Percentiles rank a stretch among this genome's conserved stretches.
Evolutionary conservation across 306 rosid species (phyloP).

Genomic region (Geum urbanum): DNA sequence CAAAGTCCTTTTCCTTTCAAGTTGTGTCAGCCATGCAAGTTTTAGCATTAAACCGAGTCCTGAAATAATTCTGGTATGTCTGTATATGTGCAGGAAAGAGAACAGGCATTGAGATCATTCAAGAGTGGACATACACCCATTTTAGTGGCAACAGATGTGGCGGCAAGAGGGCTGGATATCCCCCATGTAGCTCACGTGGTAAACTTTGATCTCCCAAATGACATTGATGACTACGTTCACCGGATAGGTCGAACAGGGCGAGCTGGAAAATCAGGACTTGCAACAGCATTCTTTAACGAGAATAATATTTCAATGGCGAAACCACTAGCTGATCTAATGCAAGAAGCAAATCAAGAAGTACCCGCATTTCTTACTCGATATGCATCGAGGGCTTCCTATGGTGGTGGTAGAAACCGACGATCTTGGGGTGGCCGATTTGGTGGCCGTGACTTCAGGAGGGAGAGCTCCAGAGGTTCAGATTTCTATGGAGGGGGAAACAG

Average conservation of each 20-base stretch:
- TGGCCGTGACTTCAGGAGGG: slow-evolving; percentile 70
- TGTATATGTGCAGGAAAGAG: slow-evolving; percentile 60
- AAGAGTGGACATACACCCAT: slow-evolving; percentile 75
- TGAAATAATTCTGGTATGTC: slow-evolving; percentile 5
- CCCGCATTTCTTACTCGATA: slow-evolving; percentile 74
- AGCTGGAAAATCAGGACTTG: slow-evolving; percentile 76
- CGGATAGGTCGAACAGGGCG: slow-evolving; percentile 84
- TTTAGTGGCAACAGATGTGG: slow-evolving; percentile 83
- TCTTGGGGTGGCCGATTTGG: slow-evolving; percentile 66
- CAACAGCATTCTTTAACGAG: slow-evolving; percentile 78
- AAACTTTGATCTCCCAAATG: slow-evolving; percentile 77
- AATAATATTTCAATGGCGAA: slow-evolving; percentile 51
- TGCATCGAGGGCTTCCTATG: slow-evolving; percentile 45
- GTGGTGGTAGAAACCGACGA: slow-evolving; percentile 53
- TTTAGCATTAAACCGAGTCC: not conserved
- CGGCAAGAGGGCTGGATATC: slow-evolving; percentile 84
- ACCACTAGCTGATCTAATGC: slow-evolving; percentile 74
- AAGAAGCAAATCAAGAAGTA: slow-evolving; percentile 79
- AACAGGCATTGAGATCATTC: slow-evolving; percentile 65
- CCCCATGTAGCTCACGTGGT: slow-evolving; percentile 80
- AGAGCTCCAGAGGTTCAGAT: slow-evolving; percentile 48
- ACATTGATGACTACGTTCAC: slow-evolving; percentile 80
- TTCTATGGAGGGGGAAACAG: slow-evolving; percentile 46
- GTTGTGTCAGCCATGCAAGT: not conserved
- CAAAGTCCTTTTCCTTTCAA: not conserved